Conservation (phyloP, 208 protist genomes). For the Spironucleus salmonicida region DNA sequence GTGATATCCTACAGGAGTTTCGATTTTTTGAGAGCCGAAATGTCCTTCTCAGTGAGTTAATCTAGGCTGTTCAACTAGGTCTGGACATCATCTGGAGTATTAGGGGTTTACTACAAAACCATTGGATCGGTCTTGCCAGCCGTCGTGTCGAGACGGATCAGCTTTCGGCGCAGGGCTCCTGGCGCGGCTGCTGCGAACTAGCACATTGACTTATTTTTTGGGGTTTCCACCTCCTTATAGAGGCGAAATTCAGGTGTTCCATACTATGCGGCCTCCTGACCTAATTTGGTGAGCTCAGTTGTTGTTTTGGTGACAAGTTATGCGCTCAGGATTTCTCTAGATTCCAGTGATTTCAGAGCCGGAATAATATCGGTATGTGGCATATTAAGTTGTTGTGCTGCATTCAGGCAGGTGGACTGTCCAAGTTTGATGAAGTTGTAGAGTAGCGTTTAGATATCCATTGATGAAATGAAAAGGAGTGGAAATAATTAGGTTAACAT, state of each 20-base stretch:
- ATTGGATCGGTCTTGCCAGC: too few relatives aligned
- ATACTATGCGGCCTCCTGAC: background rate
- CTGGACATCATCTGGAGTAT: too few relatives aligned
- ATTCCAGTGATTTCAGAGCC: slow-evolving; percentile 10
- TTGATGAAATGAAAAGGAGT: too few relatives aligned
- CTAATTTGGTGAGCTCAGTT: background rate
- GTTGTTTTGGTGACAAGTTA: background rate
- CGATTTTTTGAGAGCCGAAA: background rate
- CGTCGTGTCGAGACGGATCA: background rate
- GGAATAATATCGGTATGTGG: background rate
- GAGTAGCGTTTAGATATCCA: too few relatives aligned
- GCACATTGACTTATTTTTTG: background rate
- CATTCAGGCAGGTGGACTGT: too few relatives aligned
- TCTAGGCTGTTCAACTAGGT: background rate
- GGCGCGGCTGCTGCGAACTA: background rate
- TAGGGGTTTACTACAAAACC: too few relatives aligned
- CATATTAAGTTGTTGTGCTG: background rate
- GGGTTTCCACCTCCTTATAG: background rate
- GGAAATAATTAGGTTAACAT: too few relatives aligned
- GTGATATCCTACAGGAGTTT: background rate
- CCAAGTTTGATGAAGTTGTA: too few relatives aligned
- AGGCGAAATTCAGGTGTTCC: background rate
- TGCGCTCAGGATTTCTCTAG: background rate
- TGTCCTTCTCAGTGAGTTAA: background rate
- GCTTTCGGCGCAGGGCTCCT: background rate